These are phyloP conservation scores for Xylariaceae sp. DNA, from an alignment of 2,329 filamentous ascomycete species.

Conservation along the genomic window DNA sequence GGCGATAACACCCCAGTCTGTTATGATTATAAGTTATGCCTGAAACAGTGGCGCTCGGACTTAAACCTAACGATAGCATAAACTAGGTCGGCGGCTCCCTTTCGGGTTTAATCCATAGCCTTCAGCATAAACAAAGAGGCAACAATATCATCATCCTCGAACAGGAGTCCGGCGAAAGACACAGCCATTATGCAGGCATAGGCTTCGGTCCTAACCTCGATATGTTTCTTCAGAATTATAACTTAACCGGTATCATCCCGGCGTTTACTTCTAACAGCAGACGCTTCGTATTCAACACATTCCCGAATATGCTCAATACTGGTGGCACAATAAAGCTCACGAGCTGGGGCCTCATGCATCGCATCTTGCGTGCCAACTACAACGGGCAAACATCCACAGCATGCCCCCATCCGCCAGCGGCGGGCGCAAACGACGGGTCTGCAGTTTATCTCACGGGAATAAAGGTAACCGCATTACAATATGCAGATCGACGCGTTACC, in stretches of 20 bases:
- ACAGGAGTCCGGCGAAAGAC: conserved; percentile 28
- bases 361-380: conserved; percentile 31
- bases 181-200: conserved; percentile 30
- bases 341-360: conserved; percentile 33
- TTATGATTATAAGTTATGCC: too few relatives aligned
- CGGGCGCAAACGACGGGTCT: conserved; percentile 11
- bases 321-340: conserved; percentile 26
- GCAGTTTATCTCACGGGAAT: conserved; percentile 16
- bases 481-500: conserved; percentile 7
- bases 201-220: conserved; percentile 26
- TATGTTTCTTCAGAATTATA: conserved; percentile 27
- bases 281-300: conserved; percentile 10
- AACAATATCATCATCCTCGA: conserved; percentile 30
- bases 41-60: too few relatives aligned
- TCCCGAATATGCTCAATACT: conserved; percentile 4
- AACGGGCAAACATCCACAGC: conserved; percentile 24
- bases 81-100: not conserved
- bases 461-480: conserved; percentile 12
- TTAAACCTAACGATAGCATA: too few relatives aligned
- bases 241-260: conserved; percentile 18
- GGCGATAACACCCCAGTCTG: too few relatives aligned
- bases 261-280: conserved; percentile 6
- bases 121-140: conserved; percentile 25
- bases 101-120: not conserved
- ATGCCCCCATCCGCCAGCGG: conserved; percentile 13